phyloP scores from a whole-genome alignment of 139 green algal genomes.

The Picochlorum sp. region DNA sequence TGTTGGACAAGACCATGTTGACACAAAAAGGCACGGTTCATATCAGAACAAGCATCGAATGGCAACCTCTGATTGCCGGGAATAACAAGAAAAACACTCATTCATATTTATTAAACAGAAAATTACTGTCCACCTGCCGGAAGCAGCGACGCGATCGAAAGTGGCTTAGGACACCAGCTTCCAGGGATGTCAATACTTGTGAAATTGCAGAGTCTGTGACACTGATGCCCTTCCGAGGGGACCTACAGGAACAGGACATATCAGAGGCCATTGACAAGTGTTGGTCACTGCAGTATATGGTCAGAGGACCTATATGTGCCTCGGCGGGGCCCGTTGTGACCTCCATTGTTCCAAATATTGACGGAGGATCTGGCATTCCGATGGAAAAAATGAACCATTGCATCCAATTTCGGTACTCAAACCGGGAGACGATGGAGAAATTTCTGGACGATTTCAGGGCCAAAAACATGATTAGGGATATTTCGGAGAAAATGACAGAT shows the following conservation, averaged over 20 bases:
- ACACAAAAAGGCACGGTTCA: too few relatives aligned
- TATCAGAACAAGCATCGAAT: too few relatives aligned
- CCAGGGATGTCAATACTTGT: neutral
- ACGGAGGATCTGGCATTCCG: neutral
- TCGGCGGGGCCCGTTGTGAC: conserved; percentile 2
- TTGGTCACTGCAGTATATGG: conserved; percentile 25
- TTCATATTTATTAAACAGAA: too few relatives aligned
- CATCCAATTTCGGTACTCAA: conserved; percentile 10
- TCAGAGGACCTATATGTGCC: conserved; percentile 12
- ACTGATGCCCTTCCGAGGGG: neutral
- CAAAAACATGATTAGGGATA: neutral
- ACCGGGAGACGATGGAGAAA: neutral
- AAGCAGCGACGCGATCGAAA: too few relatives aligned
- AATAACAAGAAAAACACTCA: too few relatives aligned
- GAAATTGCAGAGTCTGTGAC: neutral
- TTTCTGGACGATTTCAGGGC: neutral
- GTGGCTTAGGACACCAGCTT: too few relatives aligned
- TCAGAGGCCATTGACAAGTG: conserved; percentile 5
- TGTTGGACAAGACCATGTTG: too few relatives aligned
- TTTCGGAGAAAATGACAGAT: neutral
- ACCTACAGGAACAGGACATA: neutral
- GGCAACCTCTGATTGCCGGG: too few relatives aligned
- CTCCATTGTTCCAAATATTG: neutral
- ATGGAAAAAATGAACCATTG: neutral
- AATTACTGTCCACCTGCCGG: too few relatives aligned